Evolutionary conservation across 1,139 yeast genomes (phyloP).

Genomic region (Lodderomyces elongisporus): DNA sequence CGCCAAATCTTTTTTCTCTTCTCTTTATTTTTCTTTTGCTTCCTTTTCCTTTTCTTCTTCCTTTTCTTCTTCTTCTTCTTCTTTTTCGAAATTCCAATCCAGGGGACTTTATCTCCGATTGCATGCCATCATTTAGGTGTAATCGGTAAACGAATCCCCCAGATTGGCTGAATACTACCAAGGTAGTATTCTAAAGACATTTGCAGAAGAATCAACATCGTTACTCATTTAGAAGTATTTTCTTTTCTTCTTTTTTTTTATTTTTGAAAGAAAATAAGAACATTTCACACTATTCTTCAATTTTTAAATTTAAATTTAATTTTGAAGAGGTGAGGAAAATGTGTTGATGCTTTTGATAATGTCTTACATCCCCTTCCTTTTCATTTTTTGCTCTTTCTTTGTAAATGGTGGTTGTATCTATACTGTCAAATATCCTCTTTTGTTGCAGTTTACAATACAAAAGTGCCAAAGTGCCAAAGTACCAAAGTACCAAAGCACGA

Average conservation of each 20-base stretch:
- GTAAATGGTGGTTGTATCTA: too few relatives aligned
- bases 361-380: slow-evolving; percentile 21
- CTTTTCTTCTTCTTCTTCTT: slow-evolving; percentile 1
- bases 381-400: not conserved
- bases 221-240: not conserved
- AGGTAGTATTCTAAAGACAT: too few relatives aligned
- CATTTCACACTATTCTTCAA: too few relatives aligned
- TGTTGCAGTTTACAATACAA: too few relatives aligned
- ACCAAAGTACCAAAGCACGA: too few relatives aligned
- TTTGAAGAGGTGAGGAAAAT: slow-evolving; percentile 8
- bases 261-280: too few relatives aligned
- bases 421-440: too few relatives aligned
- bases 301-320: slow-evolving; percentile 5
- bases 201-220: slow-evolving; percentile 39
- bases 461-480: too few relatives aligned
- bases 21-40: too few relatives aligned
- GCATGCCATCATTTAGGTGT: slow-evolving; percentile 36
- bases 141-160: slow-evolving; percentile 48
- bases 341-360: slow-evolving; percentile 37
- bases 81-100: not conserved
- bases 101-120: slow-evolving; percentile 42
- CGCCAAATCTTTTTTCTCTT: too few relatives aligned
- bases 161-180: too few relatives aligned
- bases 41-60: too few relatives aligned
- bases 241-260: not conserved